Evolutionary conservation across 2,329 filamentous ascomycete species (phyloP).

Genomic region (Calonectria henricotiae): DNA sequence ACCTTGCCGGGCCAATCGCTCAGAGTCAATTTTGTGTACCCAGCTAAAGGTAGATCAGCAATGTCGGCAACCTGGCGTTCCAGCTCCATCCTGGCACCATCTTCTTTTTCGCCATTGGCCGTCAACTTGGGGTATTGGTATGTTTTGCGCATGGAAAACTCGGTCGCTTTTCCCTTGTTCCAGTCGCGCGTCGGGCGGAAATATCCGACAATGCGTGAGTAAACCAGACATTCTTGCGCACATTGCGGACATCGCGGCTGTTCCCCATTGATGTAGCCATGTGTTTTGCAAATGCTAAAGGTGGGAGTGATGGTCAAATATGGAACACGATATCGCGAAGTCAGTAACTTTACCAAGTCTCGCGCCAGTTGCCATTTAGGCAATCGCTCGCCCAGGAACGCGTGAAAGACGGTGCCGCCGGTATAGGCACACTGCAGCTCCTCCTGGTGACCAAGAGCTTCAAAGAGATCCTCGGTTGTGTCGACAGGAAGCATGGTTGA

Average conservation of each 20-base stretch:
- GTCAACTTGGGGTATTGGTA: conserved; percentile 40
- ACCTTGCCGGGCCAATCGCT: conserved; percentile 49
- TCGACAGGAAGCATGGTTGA: conserved; percentile 49
- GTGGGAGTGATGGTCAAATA: conserved; percentile 49
- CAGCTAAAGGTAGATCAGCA: conserved; percentile 42
- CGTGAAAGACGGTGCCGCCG: conserved; percentile 49
- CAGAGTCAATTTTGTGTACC: conserved; percentile 46
- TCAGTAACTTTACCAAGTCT: conserved; percentile 45
- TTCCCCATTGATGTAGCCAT: conserved; percentile 45
- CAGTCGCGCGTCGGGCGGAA: conserved; percentile 48
- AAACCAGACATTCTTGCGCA: conserved; percentile 39
- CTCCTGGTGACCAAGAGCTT: conserved; percentile 45
- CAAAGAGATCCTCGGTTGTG: conserved; percentile 47
- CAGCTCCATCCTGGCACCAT: background rate
- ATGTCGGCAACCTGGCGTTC: conserved; percentile 39
- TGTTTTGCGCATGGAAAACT: conserved; percentile 42
- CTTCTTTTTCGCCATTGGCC: rapidly evolving
- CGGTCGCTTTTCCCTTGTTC: conserved; percentile 47
- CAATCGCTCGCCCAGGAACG: conserved; percentile 46
- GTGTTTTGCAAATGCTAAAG: conserved; percentile 47
- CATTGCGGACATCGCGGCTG: conserved; percentile 41
- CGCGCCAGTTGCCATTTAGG: conserved; percentile 45
- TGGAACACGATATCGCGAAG: conserved; percentile 44
- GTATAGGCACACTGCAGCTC: conserved; percentile 48
- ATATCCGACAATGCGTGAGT: conserved; percentile 48